Percentiles rank a stretch among this genome's conserved stretches.
Evolutionary conservation across 257 asterid species (phyloP).

Genomic region (Solanum virginianum): DNA sequence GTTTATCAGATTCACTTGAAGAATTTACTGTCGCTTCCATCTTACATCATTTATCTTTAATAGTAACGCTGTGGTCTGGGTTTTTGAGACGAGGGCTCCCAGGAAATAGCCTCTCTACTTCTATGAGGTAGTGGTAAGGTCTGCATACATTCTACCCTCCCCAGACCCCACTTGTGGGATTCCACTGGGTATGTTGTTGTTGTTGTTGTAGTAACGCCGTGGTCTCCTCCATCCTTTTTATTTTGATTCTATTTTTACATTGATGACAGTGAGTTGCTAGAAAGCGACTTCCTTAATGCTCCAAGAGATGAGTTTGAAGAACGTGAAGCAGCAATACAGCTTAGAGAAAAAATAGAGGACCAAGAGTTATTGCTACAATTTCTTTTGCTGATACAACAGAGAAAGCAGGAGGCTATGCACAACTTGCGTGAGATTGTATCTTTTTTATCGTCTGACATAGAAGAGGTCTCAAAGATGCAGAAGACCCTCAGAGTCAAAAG

Average conservation of each 20-base stretch:
- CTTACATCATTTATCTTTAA: not conserved
- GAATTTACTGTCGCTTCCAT: not conserved
- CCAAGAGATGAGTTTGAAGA: slow-evolving; percentile 72
- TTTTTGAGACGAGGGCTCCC: too few species aligned
- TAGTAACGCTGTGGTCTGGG: not conserved
- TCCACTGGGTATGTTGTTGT: too few species aligned
- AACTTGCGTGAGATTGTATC: slow-evolving; percentile 52
- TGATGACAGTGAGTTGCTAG: slow-evolving; percentile 59
- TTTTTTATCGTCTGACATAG: slow-evolving; percentile 63
- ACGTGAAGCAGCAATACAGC: slow-evolving; percentile 72
- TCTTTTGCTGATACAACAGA: slow-evolving; percentile 57
- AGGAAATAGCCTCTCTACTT: too few species aligned
- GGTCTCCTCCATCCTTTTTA: not conserved
- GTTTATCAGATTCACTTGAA: not conserved
- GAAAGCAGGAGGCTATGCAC: slow-evolving; percentile 64
- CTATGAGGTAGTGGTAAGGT: too few species aligned
- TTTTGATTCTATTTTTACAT: slow-evolving; percentile 5
- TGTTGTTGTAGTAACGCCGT: not conserved
- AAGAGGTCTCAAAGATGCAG: slow-evolving; percentile 61
- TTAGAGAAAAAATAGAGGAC: slow-evolving; percentile 77
- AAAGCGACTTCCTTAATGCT: slow-evolving; percentile 79
- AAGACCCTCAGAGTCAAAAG: slow-evolving; percentile 33
- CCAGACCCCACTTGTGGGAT: too few species aligned
- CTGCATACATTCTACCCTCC: too few species aligned
- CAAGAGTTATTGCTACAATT: slow-evolving; percentile 83